phyloP scores from a whole-genome alignment of 805 yeast species.

The Brettanomyces sp. region DNA sequence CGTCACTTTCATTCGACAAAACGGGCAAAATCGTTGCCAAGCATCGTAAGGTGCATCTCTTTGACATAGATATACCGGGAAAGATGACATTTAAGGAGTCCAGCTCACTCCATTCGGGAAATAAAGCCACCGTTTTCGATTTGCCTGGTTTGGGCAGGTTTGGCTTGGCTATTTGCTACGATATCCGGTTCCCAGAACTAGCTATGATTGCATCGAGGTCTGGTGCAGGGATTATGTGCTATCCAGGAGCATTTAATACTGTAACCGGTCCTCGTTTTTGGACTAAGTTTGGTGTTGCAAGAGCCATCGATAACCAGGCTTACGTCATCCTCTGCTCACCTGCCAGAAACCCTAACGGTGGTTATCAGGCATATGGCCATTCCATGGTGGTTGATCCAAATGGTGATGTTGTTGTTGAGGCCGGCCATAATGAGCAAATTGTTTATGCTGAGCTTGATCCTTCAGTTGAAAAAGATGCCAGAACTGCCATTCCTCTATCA shows the following conservation, averaged over 20 bases:
- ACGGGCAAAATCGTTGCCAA: constrained; percentile 72
- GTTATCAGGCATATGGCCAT: constrained; percentile 62
- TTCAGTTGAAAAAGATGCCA: constrained; percentile 41
- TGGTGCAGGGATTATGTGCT: constrained; percentile 66
- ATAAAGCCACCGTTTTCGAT: constrained; percentile 69
- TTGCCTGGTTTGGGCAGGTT: constrained; percentile 56
- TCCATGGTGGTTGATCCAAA: constrained; percentile 54
- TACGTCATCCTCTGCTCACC: constrained; percentile 80
- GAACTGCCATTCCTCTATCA: constrained; percentile 61
- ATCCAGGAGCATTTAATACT: constrained; percentile 80
- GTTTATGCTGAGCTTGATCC: constrained; percentile 69
- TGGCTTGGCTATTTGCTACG: constrained; percentile 84
- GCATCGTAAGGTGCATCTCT: constrained; percentile 85
- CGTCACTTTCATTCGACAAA: constrained; percentile 64
- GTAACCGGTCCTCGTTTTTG: constrained; percentile 80
- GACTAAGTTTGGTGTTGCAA: constrained; percentile 63
- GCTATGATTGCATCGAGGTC: constrained; percentile 62
- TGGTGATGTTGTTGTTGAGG: constrained; percentile 56
- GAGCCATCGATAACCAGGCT: constrained; percentile 69
- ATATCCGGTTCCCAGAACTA: constrained; percentile 71
- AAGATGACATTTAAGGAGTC: constrained; percentile 86
- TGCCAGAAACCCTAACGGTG: constrained; percentile 57
- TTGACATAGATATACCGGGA: constrained; percentile 87
- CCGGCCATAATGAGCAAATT: constrained; percentile 71
- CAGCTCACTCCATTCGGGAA: constrained; percentile 65